Conservation (phyloP, 768 basidiomycete genomes). For the Calocybe indica region DNA sequence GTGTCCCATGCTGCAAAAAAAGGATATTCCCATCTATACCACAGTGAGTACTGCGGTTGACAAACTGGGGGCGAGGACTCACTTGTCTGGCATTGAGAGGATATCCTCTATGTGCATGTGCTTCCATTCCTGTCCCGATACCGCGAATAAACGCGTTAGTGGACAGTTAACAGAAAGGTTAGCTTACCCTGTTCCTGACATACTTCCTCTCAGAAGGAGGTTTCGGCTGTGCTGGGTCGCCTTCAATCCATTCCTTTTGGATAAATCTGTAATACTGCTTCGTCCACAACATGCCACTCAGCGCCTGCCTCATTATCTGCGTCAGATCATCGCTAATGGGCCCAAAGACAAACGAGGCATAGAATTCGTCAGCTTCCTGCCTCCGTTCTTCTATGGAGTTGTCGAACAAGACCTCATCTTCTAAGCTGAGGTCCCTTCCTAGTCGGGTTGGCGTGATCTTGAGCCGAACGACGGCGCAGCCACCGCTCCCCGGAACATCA, state of each 20-base stretch:
- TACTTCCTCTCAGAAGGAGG: slow-evolving; percentile 87
- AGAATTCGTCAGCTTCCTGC: slow-evolving; percentile 96
- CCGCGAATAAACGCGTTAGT: background rate
- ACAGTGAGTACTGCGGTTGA: background rate
- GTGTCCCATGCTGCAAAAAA: slow-evolving; percentile 99
- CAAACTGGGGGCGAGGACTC: slow-evolving; percentile 13
- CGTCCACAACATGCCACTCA: slow-evolving; percentile 97
- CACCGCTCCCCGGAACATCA: slow-evolving; percentile 85
- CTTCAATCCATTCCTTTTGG: slow-evolving; percentile 94
- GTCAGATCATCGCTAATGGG: slow-evolving; percentile 88
- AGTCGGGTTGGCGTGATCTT: slow-evolving; percentile 80
- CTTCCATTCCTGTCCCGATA: slow-evolving; percentile 70
- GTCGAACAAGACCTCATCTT: slow-evolving; percentile 89
- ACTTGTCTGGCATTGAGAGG: slow-evolving; percentile 99
- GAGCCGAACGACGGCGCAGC: slow-evolving; percentile 90
- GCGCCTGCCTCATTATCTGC: slow-evolving; percentile 94
- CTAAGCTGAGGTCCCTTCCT: slow-evolving; percentile 71
- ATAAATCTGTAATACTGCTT: slow-evolving; percentile 97
- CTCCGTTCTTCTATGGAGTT: slow-evolving; percentile 84
- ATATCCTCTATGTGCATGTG: slow-evolving; percentile 95
- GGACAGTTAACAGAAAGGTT: background rate
- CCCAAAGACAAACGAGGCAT: slow-evolving; percentile 71
- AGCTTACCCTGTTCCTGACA: slow-evolving; percentile 72
- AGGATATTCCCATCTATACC: slow-evolving; percentile 89
- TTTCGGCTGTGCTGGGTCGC: slow-evolving; percentile 91